Evolutionary conservation across 306 rosid species (phyloP).

Genomic region (Arachis stenosperma): DNA sequence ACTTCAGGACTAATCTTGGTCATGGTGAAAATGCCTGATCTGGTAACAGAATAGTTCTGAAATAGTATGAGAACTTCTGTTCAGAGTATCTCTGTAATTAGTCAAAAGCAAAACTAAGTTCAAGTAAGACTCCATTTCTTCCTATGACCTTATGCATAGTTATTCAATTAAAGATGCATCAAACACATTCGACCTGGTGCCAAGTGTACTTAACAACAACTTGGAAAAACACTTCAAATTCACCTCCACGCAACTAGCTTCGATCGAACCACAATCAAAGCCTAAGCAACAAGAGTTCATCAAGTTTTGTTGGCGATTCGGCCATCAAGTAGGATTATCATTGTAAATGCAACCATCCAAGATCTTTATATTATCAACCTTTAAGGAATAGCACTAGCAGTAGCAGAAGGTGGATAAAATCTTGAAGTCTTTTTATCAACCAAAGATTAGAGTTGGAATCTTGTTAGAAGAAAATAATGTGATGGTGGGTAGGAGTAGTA

Average conservation of each 20-base stretch:
- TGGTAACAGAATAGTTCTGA: conserved; percentile 43
- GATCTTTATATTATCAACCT: not conserved
- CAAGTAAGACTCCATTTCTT: conserved; percentile 14
- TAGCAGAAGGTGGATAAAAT: not conserved
- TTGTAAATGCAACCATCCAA: conserved; percentile 25
- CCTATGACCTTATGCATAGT: conserved; percentile 3
- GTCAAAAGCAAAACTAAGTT: conserved; percentile 21
- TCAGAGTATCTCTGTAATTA: conserved; percentile 17
- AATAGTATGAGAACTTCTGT: conserved; percentile 18
- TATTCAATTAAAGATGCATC: conserved; percentile 25
- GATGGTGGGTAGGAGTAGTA: not conserved
- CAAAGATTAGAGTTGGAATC: conserved; percentile 14
- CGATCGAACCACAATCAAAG: conserved; percentile 4
- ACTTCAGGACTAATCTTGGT: conserved; percentile 89
- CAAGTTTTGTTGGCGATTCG: conserved; percentile 7
- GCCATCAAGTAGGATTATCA: not conserved
- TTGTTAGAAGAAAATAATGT: conserved; percentile 23
- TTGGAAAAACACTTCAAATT: conserved; percentile 19
- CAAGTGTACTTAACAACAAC: not conserved
- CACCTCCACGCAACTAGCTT: conserved; percentile 15
- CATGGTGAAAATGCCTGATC: conserved; percentile 53
- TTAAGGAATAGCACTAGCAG: not conserved
- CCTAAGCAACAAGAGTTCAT: conserved; percentile 13
- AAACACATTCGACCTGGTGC: not conserved
- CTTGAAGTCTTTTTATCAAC: conserved; percentile 15